These are phyloP conservation scores for Sugiyamaella japonica DNA, from an alignment of 1,139 yeast species.

Conservation along the genomic window DNA sequence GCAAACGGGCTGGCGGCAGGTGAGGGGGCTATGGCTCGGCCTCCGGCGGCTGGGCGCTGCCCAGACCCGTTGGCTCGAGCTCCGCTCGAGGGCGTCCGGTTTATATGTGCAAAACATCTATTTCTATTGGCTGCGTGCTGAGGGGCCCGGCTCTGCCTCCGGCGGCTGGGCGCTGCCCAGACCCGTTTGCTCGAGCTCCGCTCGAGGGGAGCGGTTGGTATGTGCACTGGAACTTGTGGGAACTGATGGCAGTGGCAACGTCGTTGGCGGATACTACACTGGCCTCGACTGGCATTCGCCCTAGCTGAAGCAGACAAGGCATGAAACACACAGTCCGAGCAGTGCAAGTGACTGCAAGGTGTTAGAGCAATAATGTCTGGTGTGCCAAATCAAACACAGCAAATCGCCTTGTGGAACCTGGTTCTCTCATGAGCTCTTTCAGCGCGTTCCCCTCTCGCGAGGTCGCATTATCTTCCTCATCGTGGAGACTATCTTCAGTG, in stretches of 20 bases:
- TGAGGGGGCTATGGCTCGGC: background rate
- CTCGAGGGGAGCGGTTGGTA: too few species aligned
- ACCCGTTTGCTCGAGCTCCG: too few species aligned
- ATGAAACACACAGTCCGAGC: constrained; percentile 40
- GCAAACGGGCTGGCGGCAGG: constrained; percentile 14
- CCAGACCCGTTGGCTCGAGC: too few species aligned
- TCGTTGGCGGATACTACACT: constrained; percentile 39
- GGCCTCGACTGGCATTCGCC: constrained; percentile 35
- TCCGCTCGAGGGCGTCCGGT: too few species aligned
- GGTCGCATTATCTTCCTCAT: constrained; percentile 16
- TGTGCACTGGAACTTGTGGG: background rate
- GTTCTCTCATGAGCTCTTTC: constrained; percentile 22
- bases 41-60: too few species aligned
- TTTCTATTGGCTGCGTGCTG: too few species aligned
- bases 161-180: too few species aligned
- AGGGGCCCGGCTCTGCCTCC: too few species aligned
- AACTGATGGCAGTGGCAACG: background rate
- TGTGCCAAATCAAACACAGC: constrained; percentile 41
- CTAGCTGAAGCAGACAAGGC: constrained; percentile 37
- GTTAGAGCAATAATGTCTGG: constrained; percentile 41
- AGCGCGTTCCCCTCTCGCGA: constrained; percentile 23
- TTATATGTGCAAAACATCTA: too few species aligned
- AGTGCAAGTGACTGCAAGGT: constrained; percentile 43
- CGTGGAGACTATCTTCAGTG: constrained; percentile 11
- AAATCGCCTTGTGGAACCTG: constrained; percentile 27